Evolutionary conservation across 2,329 filamentous ascomycete genomes (phyloP), one percentile per base, ranked within the genome.

Genomic region (Stenocarpella maydis): DNA sequence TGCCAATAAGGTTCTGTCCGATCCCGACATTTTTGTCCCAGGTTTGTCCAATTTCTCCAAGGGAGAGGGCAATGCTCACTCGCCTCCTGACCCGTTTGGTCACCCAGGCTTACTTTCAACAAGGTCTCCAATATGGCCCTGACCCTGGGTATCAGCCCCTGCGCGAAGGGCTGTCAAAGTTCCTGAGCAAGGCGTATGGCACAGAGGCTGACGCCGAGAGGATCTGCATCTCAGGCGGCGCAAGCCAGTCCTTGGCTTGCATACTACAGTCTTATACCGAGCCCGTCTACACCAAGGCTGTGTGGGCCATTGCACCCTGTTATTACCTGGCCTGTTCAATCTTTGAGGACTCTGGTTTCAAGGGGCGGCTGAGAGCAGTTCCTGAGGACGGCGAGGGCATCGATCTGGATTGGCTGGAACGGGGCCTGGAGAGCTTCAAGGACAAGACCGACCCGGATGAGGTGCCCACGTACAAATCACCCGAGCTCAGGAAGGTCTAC

Each of bases 241-340:
- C 95, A 3, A 93, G 90, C 73, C 94, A 97, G 83, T 94, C 91
- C 76, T 79, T 97, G 2, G 93, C 92, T 0, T 92, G 89, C 75
- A 82, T 97, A 4, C 81, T 97, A 61, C 88, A 92, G 78, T 92
- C 92, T 37, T 97, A 92, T 76, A 92, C 93, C 0, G 95, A 97
- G 77, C 92, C 93, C 1, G 80, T 84, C 2, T 91, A 90, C 75
- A 97, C 95, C 1, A 84, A 87, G 54, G 88, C 88, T 73, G 84
- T 97, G 12, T 97, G 93, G 92, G 87, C 95, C 79, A 89, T 94
- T 1, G 89, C 91, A 24, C 95, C 95, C 5, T 91, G 91, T 55
- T 97, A 97, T 77, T 92, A 93, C 79, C 84, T 97, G n/a, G 92
- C 90, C 0, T 94, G 92, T 75, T 86, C 90, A n/a, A 92, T 97